These are phyloP conservation scores for Parasitella parasitica DNA, from an alignment of 371 early-diverging fungal species.

Conservation along the genomic window DNA sequence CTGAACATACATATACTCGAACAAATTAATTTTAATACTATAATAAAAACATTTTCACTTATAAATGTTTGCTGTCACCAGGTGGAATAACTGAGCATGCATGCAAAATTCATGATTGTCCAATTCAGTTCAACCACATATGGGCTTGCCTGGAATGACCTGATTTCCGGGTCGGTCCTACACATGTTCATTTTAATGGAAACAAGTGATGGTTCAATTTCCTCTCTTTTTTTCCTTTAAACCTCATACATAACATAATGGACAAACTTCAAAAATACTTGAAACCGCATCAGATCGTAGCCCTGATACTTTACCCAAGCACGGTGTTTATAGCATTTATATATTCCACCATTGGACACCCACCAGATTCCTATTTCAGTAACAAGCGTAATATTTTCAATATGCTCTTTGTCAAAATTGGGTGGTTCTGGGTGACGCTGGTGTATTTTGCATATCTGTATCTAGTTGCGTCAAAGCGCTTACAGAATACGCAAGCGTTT, in stretches of 20 bases:
- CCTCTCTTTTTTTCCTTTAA: no score
- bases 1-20: no score
- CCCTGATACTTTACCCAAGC: conserved; percentile 22
- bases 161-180: no score
- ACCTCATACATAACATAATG: conserved; percentile 5
- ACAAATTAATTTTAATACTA: no score
- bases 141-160: no score
- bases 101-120: no score
- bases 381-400: conserved; percentile 80
- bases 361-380: conserved; percentile 54
- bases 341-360: conserved; percentile 26
- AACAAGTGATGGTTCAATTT: no score
- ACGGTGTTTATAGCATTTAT: conserved; percentile 32
- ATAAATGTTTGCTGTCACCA: no score
- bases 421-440: conserved; percentile 81
- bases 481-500: conserved; percentile 21
- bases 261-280: conserved; percentile 11
- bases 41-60: no score
- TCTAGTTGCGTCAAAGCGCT: conserved; percentile 14
- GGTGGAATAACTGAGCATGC: no score
- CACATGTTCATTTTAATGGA: no score
- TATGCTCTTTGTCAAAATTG: conserved; percentile 74
- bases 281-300: conserved; percentile 36
- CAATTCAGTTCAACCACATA: no score
- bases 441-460: conserved; percentile 49